Base-by-base conservation (phyloP, 2,329 filamentous ascomycete species). In the Chaetomiaceae sp. region DNA sequence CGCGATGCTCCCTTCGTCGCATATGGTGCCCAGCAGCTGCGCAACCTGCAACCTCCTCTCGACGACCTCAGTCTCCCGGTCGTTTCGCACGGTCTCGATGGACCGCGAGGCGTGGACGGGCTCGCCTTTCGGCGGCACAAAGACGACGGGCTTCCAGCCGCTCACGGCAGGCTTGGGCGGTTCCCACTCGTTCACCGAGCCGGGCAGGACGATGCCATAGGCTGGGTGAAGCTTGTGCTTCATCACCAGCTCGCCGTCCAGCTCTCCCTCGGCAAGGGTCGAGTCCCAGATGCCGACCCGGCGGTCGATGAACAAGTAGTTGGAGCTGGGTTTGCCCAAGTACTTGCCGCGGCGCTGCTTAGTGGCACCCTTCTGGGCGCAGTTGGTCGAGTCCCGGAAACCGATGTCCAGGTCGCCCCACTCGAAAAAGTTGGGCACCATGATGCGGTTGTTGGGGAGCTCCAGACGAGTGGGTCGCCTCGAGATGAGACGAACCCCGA, bases 321-420 rank as follows among this genome's bases (percentile, higher is more conserved):
- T 74, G 39, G 73, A 75, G 60, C 80, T 78, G 33, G 79, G 77
- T 23, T 70, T 73, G 55, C 75, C 70, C 41, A 79, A 68, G 58
- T 74, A 81, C 61, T 73, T 76, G 59, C 77, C 77, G 44, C 78
- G 71, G 54, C 75, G 74, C 13, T 72, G 71, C 56, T 71, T 72
- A 30, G 73, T 79, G 41, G 77, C 76, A 19, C 75, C 75, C 50
- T 77, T 75, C 53, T 70, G 71, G 25, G 74, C 72, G 57, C 79
- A 76, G 53, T 82, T 82, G 54, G 73, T 73, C 4, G 77, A 79
- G 58, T 82, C 79, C 19, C 76, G 73, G 62, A 80, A 82, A 13
- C 79, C 79, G 54, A 83, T 82, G 60, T 82, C 78, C 51, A 73
- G 68, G 8, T 75, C 66, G 33, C 76, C 70, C 50, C 73, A 81